These are phyloP conservation scores for Eucalyptus albens DNA, from an alignment of 345 rosid genomes.

Conservation along the genomic window DNA sequence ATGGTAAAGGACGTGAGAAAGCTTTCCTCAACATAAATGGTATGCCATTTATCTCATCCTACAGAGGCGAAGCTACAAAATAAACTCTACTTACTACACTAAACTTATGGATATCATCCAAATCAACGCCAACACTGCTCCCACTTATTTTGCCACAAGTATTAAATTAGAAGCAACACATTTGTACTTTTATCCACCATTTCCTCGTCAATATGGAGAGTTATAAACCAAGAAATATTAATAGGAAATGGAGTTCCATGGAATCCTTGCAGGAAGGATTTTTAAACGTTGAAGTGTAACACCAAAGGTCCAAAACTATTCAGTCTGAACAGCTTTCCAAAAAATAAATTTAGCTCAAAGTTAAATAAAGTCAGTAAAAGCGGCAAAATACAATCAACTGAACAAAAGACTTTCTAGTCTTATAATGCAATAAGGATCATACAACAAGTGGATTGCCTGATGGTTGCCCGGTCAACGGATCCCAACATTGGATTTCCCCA, in stretches of 20 bases:
- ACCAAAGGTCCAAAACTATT: neutral
- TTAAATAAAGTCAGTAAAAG: neutral
- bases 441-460: slow-evolving; percentile 60
- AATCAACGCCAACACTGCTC: neutral
- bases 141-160: neutral
- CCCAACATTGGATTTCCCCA: slow-evolving; percentile 86
- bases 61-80: neutral
- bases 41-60: neutral
- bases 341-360: neutral
- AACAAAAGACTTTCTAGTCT: neutral
- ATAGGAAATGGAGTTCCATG: neutral
- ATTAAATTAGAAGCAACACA: neutral
- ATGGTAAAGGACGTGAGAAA: neutral
- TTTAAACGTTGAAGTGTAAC: neutral
- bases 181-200: neutral
- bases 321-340: neutral
- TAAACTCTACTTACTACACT: neutral
- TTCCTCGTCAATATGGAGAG: neutral
- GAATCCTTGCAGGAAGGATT: neutral
- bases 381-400: neutral
- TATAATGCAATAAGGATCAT: neutral
- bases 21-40: neutral
- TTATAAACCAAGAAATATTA: neutral
- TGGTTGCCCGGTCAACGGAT: slow-evolving; percentile 67
- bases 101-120: neutral